These are phyloP conservation scores for Cladosporium sp. DNA, from an alignment of 2,329 filamentous ascomycete genomes.

Conservation along the genomic window DNA sequence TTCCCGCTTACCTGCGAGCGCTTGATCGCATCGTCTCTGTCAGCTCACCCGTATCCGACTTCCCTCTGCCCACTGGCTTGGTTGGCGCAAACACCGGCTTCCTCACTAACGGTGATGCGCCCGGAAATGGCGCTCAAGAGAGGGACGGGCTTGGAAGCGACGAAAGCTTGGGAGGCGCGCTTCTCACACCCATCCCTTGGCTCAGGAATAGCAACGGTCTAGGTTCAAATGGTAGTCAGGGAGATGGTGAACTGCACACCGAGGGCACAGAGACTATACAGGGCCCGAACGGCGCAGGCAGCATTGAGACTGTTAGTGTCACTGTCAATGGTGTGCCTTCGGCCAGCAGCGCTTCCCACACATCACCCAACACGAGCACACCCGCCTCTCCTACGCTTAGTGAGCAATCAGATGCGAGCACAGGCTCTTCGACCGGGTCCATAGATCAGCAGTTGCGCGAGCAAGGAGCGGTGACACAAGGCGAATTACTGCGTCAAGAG, in stretches of 20 bases:
- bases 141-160: conserved; percentile 69
- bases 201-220: conserved; percentile 46
- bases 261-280: conserved; percentile 80
- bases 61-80: conserved; percentile 71
- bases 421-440: conserved; percentile 38
- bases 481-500: conserved; percentile 82
- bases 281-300: conserved; percentile 75
- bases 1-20: conserved; percentile 85
- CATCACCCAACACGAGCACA: conserved; percentile 28
- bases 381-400: conserved; percentile 34
- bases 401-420: conserved; percentile 40
- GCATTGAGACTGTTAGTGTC: conserved; percentile 78
- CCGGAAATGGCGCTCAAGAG: conserved; percentile 65
- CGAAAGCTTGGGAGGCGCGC: conserved; percentile 83
- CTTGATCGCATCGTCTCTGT: conserved; percentile 89
- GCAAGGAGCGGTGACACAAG: conserved; percentile 70
- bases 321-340: conserved; percentile 64
- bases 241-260: conserved; percentile 61
- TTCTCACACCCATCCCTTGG: conserved; percentile 95
- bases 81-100: conserved; percentile 48
- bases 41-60: conserved; percentile 76
- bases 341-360: conserved; percentile 27
- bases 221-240: conserved; percentile 30
- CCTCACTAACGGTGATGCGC: conserved; percentile 54
- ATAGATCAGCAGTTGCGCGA: conserved; percentile 40